phyloP scores from a whole-genome alignment of 495 filamentous ascomycete species.

The Xylaria longipes region DNA sequence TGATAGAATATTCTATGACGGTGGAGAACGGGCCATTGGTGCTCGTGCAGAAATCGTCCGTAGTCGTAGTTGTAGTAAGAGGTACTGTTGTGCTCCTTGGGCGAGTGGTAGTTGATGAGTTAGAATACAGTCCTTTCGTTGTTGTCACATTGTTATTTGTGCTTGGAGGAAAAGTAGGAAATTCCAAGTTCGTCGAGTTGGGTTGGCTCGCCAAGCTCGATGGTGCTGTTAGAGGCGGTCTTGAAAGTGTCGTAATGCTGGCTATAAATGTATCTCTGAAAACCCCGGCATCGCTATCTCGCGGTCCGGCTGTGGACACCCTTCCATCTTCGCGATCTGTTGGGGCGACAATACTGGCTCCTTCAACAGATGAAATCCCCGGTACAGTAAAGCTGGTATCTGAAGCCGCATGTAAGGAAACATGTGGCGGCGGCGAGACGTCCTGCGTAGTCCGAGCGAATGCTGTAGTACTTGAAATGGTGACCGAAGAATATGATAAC shows the following conservation, averaged over 20 bases:
- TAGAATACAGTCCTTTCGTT: slow-evolving; percentile 13
- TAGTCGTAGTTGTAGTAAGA: slow-evolving; percentile 24
- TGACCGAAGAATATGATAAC: neutral
- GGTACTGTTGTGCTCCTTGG: slow-evolving; percentile 9
- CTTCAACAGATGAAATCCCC: neutral
- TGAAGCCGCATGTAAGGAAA: neutral
- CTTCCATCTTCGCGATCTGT: neutral
- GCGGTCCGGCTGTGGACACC: neutral
- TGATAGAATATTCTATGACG: slow-evolving; percentile 45
- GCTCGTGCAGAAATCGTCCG: slow-evolving; percentile 34
- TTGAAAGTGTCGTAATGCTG: slow-evolving; percentile 10
- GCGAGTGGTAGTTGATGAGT: neutral
- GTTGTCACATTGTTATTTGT: slow-evolving; percentile 16
- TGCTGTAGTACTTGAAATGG: neutral
- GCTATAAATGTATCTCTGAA: slow-evolving; percentile 16
- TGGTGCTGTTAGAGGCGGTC: slow-evolving; percentile 9
- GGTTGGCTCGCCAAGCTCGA: neutral
- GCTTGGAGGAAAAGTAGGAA: slow-evolving; percentile 2
- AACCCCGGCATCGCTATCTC: neutral
- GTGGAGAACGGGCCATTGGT: slow-evolving; percentile 27
- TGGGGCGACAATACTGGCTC: neutral
- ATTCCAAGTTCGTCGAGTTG: neutral
- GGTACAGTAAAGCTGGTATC: neutral
- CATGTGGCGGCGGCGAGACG: slow-evolving; percentile 2
- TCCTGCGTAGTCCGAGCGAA: neutral